These are phyloP conservation scores for Wickerhamomyces rabaulensis DNA, from an alignment of 805 yeast species.

Conservation along the genomic window DNA sequence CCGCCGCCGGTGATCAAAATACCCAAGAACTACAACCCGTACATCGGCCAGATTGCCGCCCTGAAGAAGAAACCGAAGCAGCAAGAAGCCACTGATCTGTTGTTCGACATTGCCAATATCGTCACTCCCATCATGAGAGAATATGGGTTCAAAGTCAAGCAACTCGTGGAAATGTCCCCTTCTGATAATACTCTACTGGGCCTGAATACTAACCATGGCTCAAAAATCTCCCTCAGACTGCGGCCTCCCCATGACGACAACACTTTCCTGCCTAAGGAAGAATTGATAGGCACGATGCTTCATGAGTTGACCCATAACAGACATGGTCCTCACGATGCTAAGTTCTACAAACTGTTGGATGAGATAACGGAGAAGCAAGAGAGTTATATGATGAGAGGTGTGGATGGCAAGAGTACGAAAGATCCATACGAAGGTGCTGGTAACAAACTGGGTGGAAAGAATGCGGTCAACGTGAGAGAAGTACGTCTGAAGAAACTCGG, in stretches of 20 bases:
- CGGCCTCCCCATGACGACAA: conserved; percentile 50
- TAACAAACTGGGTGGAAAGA: conserved; percentile 21
- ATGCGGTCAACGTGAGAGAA: conserved; percentile 25
- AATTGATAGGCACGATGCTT: conserved; percentile 73
- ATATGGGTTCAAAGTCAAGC: conserved; percentile 58
- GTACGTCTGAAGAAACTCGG: conserved; percentile 38
- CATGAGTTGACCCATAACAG: conserved; percentile 85
- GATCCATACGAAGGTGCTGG: conserved; percentile 13
- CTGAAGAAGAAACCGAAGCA: conserved; percentile 41
- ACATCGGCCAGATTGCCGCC: conserved; percentile 32
- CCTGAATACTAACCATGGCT: conserved; percentile 74
- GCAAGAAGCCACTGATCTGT: conserved; percentile 50
- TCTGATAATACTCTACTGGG: conserved; percentile 63
- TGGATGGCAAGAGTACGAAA: conserved; percentile 3
- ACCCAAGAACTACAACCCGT: conserved; percentile 26
- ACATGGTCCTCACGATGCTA: conserved; percentile 73
- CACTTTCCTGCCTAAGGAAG: conserved; percentile 56
- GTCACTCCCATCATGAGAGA: conserved; percentile 79
- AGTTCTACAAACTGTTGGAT: conserved; percentile 63
- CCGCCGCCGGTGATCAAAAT: conserved; percentile 9
- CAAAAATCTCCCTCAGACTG: conserved; percentile 64
- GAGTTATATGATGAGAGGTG: conserved; percentile 35
- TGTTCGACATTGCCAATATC: conserved; percentile 61
- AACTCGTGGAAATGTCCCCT: conserved; percentile 79
- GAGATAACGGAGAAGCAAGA: conserved; percentile 37